These are phyloP conservation scores for Hypomyces rosellus DNA, from an alignment of 2,329 filamentous ascomycete species.

Conservation along the genomic window DNA sequence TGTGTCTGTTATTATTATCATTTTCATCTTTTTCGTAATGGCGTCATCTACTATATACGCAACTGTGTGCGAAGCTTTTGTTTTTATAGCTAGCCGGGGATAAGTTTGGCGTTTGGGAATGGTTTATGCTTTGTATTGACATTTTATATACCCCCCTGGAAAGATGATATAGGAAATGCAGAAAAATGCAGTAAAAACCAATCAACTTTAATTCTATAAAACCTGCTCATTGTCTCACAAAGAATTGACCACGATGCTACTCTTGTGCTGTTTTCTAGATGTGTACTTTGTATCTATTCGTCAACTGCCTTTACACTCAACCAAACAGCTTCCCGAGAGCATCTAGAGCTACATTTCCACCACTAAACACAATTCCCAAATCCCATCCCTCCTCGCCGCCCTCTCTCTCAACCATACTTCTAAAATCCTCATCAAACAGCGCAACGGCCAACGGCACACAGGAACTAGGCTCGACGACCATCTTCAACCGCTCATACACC, in stretches of 20 bases:
- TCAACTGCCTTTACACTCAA: neutral
- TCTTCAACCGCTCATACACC: slow-evolving; percentile 81
- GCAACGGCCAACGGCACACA: slow-evolving; percentile 79
- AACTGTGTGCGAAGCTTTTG: no score
- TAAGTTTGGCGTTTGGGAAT: no score
- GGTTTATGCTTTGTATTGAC: neutral
- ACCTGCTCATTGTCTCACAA: neutral
- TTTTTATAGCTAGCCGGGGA: no score
- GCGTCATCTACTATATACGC: no score
- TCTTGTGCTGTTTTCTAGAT: neutral
- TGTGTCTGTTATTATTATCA: slow-evolving; percentile 8
- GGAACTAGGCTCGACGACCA: slow-evolving; percentile 82
- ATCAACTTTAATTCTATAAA: no score
- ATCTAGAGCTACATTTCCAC: slow-evolving; percentile 54
- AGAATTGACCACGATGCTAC: neutral
- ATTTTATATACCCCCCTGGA: no score
- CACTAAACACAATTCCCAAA: slow-evolving; percentile 53
- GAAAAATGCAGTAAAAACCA: no score
- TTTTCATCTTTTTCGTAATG: no score
- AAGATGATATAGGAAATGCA: no score
- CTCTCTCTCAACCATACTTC: slow-evolving; percentile 61
- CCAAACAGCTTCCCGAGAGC: slow-evolving; percentile 45
- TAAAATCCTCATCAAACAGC: slow-evolving; percentile 80
- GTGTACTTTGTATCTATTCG: neutral
- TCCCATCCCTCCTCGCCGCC: slow-evolving; percentile 70